Evolutionary conservation across 257 asterid species (phyloP).

Genomic region (Craterostigma plantagineum): DNA sequence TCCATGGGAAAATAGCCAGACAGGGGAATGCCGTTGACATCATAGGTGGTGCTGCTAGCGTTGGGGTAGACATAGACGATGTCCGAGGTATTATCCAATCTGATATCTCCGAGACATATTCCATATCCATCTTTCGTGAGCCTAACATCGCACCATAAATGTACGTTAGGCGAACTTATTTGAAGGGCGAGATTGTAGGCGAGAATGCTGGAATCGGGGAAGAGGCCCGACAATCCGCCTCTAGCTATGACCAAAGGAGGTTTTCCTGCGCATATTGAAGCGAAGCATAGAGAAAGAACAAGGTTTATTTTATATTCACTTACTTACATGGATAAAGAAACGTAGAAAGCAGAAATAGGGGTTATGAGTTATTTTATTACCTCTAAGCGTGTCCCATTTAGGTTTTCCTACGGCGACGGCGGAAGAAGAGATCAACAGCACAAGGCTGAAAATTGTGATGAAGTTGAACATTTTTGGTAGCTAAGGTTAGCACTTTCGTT

Average conservation of each 20-base stretch:
- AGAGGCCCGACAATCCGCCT: constrained; percentile 69
- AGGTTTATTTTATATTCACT: constrained; percentile 4
- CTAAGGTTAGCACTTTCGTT: no score
- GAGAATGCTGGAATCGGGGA: constrained; percentile 47
- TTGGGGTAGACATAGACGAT: not conserved
- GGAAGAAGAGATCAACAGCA: no score
- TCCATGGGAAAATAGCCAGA: constrained; percentile 54
- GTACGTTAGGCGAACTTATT: constrained; percentile 17
- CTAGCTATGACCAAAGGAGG: constrained; percentile 57
- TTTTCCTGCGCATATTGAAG: constrained; percentile 24
- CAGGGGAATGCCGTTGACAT: constrained; percentile 33
- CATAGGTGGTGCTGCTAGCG: constrained; percentile 19
- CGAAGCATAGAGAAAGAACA: constrained; percentile 7
- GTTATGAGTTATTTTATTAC: constrained; percentile 12
- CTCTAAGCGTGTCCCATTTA: constrained; percentile 52
- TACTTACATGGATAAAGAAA: no score
- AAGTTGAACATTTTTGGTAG: no score
- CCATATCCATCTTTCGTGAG: constrained; percentile 72
- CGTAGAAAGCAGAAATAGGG: not conserved
- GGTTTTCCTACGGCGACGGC: no score
- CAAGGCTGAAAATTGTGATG: no score
- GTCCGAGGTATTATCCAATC: constrained; percentile 36
- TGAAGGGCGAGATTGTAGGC: constrained; percentile 24
- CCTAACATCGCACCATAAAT: constrained; percentile 66
- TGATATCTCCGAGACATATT: constrained; percentile 48